Base-by-base conservation (phyloP, 108 stramenopile genomes). In the Nitzschia putrida region DNA sequence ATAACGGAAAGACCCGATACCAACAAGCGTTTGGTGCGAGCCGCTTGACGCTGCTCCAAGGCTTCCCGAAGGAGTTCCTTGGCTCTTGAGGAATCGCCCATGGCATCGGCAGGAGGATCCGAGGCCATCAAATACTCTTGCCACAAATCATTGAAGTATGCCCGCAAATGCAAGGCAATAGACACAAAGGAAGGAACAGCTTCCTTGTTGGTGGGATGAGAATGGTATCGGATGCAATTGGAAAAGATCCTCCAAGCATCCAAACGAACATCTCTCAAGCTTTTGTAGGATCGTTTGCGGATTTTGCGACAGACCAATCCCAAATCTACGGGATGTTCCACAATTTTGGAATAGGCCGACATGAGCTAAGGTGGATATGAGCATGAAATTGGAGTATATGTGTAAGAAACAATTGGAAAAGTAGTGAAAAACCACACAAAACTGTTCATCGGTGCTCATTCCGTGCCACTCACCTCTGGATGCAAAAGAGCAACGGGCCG, bases 211-310 rank as follows among this genome's bases (percentile, higher is more conserved):
- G 58, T 72, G 12, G 85, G 88, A 61, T 91, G 87, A 13, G 88
- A 89, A 71, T 94, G 93, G 57, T 86, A 94, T 52, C 85, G 86
- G 68, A 90, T 76, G 75, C 93, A 94, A 57, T 94, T 94, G 20
- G 84, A 79, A 64, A 94, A 94, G 60, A 94, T 86, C n/a, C 90
- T 80, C 93, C 93, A 94, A 41, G 90, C 78, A 74, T 94, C 93
- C 44, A 94, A 49, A 29, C 85, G 90, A 18, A 94, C 73, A 25
- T 84, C 83, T 34, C 93, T 82, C 12, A 84, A 73, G 53, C 81
- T 78, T 49, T 75, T 73, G 79, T 94, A 94, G 25, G 85, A 56
- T 34, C 87, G 81, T 6, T 82, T 82, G 41, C 89, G 89, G 49
- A 94, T 85, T 14, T 75, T 65, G 16, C 93, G 90, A 57, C 93